Conservation (phyloP, 2,329 filamentous ascomycete species). For the Pestalotiopsis sp. region DNA sequence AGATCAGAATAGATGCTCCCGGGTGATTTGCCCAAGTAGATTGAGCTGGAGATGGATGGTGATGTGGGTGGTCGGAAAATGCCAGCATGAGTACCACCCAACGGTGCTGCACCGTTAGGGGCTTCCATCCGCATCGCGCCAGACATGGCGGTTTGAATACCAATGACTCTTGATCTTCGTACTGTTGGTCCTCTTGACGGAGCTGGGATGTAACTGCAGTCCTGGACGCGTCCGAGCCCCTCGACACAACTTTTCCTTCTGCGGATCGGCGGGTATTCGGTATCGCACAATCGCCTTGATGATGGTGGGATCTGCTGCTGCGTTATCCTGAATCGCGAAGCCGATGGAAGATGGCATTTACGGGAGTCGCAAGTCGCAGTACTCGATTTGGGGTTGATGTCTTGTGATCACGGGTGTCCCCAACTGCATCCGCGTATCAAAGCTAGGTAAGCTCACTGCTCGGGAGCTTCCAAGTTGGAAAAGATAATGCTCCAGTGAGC, state of each 20-base stretch:
- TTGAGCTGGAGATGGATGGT: conserved; percentile 38
- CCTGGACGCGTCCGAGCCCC: background rate
- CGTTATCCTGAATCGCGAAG: background rate
- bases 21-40: conserved; percentile 40
- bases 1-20: conserved; percentile 40
- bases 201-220: background rate
- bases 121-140: conserved; percentile 35
- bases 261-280: background rate
- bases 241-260: background rate
- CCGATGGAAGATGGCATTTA: background rate
- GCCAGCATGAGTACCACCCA: conserved; percentile 42
- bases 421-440: background rate
- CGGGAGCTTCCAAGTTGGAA: background rate
- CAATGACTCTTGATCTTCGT: background rate
- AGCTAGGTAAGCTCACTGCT: background rate
- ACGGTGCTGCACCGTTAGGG: conserved; percentile 22
- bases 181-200: background rate
- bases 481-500: background rate
- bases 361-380: background rate
- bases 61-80: conserved; percentile 50
- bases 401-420: background rate
- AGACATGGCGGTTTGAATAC: conserved; percentile 29
- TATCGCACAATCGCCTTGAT: background rate
- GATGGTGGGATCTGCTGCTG: background rate
- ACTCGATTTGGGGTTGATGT: background rate